These are phyloP conservation scores for Heterobasidion irregulare DNA, from an alignment of 1,284 basidiomycete genomes.

Conservation along the genomic window DNA sequence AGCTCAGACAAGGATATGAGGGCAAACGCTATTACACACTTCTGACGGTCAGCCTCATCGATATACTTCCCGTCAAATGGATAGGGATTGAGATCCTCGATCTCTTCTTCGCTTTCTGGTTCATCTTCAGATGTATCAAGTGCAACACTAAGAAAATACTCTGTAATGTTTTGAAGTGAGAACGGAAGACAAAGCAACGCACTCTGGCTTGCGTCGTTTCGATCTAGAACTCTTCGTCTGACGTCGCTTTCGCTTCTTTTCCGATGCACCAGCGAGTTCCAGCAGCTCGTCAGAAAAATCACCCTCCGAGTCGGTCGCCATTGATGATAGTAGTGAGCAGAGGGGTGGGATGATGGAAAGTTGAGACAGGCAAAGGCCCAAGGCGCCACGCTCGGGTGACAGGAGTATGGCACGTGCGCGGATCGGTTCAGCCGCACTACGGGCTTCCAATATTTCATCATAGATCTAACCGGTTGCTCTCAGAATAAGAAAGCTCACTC, in stretches of 20 bases:
- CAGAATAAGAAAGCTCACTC: no score
- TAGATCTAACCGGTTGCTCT: no score
- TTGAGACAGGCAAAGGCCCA: not conserved
- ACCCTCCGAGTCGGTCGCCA: conserved; percentile 67
- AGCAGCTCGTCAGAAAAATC: conserved; percentile 63
- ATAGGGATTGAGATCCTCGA: conserved; percentile 55
- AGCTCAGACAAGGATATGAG: conserved; percentile 4
- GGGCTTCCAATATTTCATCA: no score
- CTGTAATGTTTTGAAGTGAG: conserved; percentile 16
- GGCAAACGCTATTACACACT: conserved; percentile 37
- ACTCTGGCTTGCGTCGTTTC: conserved; percentile 47
- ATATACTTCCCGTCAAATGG: conserved; percentile 88
- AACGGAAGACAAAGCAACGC: conserved; percentile 15
- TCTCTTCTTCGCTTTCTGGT: conserved; percentile 52
- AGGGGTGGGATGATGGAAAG: not conserved
- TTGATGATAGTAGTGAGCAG: not conserved
- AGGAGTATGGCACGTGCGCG: no score
- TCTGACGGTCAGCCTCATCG: conserved; percentile 74
- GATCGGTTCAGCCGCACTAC: no score
- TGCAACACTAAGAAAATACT: conserved; percentile 1
- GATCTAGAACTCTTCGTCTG: conserved; percentile 22
- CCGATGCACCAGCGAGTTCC: conserved; percentile 53
- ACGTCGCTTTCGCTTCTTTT: conserved; percentile 41
- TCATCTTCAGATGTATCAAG: conserved; percentile 38
- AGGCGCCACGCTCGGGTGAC: not conserved